phyloP scores from a whole-genome alignment of 345 rosid species.

The Syzygium aromaticum region DNA sequence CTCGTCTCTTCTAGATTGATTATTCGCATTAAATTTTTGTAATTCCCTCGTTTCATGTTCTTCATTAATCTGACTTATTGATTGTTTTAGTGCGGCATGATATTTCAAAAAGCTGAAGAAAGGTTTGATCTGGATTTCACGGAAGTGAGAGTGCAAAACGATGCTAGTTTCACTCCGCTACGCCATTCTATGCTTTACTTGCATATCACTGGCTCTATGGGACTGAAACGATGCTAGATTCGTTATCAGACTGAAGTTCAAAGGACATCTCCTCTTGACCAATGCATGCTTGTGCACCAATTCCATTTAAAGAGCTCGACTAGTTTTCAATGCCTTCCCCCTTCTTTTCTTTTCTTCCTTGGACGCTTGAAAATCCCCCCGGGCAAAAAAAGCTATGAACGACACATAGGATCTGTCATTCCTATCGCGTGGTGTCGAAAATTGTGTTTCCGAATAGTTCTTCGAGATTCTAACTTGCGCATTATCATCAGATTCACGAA shows the following conservation, averaged over 20 bases:
- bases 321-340: not conserved
- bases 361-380: not conserved
- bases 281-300: not conserved
- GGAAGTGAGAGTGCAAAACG: not conserved
- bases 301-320: not conserved
- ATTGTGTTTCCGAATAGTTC: not conserved
- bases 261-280: not conserved
- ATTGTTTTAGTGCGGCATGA: not conserved
- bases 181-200: not conserved
- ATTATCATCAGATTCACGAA: not conserved
- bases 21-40: not conserved
- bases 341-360: not conserved
- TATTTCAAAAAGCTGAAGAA: accelerated
- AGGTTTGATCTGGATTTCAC: accelerated
- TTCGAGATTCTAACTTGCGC: not conserved
- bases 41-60: not conserved
- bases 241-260: not conserved
- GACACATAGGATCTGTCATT: not conserved
- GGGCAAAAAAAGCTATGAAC: too few relatives aligned
- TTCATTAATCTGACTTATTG: not conserved
- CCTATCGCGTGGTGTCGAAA: accelerated
- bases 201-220: accelerated
- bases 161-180: not conserved
- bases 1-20: not conserved
- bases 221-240: too few relatives aligned